Evolutionary conservation across 352 stramenopile species (phyloP), one percentile per base, ranked within the genome.

Genomic region (Phytophthora kernoviae): DNA sequence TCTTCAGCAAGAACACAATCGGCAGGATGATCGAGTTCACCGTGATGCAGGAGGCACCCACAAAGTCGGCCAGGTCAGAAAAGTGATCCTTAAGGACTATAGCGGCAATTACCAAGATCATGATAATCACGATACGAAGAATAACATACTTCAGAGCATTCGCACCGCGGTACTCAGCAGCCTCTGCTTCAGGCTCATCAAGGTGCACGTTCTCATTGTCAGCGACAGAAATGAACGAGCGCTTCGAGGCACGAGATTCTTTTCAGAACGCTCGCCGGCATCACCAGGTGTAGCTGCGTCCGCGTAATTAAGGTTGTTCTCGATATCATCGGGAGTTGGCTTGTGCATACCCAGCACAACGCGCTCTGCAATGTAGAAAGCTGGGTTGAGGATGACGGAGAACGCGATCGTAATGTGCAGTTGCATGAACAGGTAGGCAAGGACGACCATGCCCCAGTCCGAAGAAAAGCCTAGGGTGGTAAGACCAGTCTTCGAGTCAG

Each of bases 331-430:
- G 6, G 24, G 24, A 7, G 3, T 30, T 30, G 24, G 24, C 45
- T 70, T 64, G 62, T 79, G 70, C 61, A 79, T 70, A 18, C 70
- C 65, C 1, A 78, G 60, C 14, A 79, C 12, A 8, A 75, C 22
- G 40, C 70, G 66, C 51, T 79, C 70, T 15, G 60, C 26, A 15
- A 76, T 57, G 67, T 65, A 79, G 33, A 76, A 68, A 1, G 66
- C 66, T 40, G 70, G 70, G 34, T 63, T 50, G 15, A 77, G 45
- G 17, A 77, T 51, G 21, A 79, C 63, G 1, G 57, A 48, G 51
- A 68, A 68, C 30, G 47, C 62, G 44, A 55, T 57, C 53, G 53
- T 61, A 41, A 61, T 61, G 33, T 61, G 53, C 27, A 61, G 33
- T n/a, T 61, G 53, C 51, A 65, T 70, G 39, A 46, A 61, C 20